Percentiles rank a stretch among this genome's conserved stretches.
Conservation (phyloP, 768 basidiomycete species). For the Myochromella boudieri region DNA sequence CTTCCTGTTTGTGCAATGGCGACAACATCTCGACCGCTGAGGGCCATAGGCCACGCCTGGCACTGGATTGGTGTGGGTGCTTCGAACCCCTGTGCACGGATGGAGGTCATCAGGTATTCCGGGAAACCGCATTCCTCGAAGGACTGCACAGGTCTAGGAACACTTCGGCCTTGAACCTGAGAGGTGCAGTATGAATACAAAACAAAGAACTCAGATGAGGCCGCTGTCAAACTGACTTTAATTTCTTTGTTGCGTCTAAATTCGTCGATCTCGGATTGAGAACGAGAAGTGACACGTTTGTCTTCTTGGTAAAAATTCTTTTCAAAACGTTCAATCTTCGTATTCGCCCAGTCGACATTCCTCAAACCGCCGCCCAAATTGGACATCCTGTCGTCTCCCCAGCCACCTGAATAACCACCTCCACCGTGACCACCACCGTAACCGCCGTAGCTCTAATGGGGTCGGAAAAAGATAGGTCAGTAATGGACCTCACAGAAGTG, state of each 20-base stretch:
- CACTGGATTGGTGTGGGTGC: conserved; percentile 95
- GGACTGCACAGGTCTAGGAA: conserved; percentile 86
- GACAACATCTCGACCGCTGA: conserved; percentile 90
- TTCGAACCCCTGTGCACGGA: conserved; percentile 91
- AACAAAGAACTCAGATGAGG: neutral
- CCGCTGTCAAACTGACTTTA: conserved; percentile 58
- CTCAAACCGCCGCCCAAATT: conserved; percentile 81
- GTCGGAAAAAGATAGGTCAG: conserved; percentile 25
- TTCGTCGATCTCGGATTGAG: conserved; percentile 85
- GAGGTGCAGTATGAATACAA: conserved; percentile 3
- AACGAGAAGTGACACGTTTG: conserved; percentile 72
- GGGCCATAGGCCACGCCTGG: conserved; percentile 99
- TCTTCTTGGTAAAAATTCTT: conserved; percentile 98
- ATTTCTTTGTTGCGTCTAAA: conserved; percentile 86
- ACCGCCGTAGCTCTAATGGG: conserved; percentile 42
- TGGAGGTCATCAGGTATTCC: conserved; percentile 91
- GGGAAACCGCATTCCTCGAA: conserved; percentile 98
- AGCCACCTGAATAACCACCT: conserved; percentile 54
- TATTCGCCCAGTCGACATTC: conserved; percentile 79
- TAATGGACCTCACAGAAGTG: too few relatives aligned
- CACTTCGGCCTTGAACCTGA: conserved; percentile 82
- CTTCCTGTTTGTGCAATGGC: conserved; percentile 98
- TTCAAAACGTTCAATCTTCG: conserved; percentile 83
- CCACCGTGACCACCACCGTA: conserved; percentile 45
- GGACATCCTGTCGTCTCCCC: conserved; percentile 71